Base-by-base conservation (phyloP, 106 monocot genomes). In the Dioscorea alata region DNA sequence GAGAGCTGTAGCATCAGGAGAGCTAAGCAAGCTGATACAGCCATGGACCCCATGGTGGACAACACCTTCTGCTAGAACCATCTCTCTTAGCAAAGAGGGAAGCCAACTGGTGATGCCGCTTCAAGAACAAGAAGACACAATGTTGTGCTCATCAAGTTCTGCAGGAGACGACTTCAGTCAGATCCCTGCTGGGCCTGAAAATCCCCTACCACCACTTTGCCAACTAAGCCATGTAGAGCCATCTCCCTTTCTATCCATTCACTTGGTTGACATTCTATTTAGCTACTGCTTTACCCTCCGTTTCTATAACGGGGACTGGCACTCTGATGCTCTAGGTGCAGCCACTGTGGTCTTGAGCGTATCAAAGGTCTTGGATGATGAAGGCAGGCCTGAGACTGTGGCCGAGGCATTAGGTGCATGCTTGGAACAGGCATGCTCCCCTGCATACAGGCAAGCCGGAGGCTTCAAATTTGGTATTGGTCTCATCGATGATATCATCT, bases 21-120 rank as follows among this genome's bases (percentile, higher is more conserved):
- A 77, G 57, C 77, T 99, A 21, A 99, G 93, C 90, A 92, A 87
- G 79, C 65, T 99, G 83, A 90, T 99, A 64, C 65, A 87, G 49
- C 97, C 90, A 4, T 99, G 97, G 97, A 79, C 85, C 14, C 93
- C 99, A 31, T 99, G 99, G 99, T 99, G 99, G 99, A 74, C 62
- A 22, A 79, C 83, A 63, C 79, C 87, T 60, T 77, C 82, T 73
- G 82, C 92, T 59, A 76, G 63, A 75, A 71, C 73, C 4, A 68
- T 99, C 13, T 75, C 78, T 59, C 90, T 99, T 18, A 68, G 87
- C 42, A 69, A 77, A 13, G 69, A 79, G 16, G 99, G 93, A 74
- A 83, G 73, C 64, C 93, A 76, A 65, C 90, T 87, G 50, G 76
- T 99, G 64, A 81, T 50, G 22, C 83, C 74, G 59, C 62, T 99